Conservation (phyloP, 2,329 filamentous ascomycete genomes). For the Claviceps arundinis region DNA sequence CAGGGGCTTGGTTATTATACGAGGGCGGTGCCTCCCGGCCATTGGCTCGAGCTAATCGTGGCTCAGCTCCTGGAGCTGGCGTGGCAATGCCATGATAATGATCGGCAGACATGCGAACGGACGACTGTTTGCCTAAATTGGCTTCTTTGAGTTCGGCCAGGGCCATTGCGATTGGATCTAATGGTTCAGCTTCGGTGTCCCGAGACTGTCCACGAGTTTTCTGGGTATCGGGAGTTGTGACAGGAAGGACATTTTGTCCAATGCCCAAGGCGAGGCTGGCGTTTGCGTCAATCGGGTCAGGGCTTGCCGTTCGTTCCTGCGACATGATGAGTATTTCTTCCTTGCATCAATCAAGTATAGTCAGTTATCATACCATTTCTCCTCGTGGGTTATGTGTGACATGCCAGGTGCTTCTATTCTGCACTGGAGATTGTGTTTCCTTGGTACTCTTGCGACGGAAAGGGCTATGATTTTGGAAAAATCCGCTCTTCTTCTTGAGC, state of each 20-base stretch:
- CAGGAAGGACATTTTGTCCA: constrained; percentile 90
- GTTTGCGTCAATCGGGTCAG: constrained; percentile 79
- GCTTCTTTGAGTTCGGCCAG: constrained; percentile 86
- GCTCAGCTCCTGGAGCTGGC: constrained; percentile 46
- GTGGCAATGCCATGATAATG: constrained; percentile 88
- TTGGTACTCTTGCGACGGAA: constrained; percentile 89
- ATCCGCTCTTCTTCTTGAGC: constrained; percentile 62
- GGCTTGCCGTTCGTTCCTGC: constrained; percentile 44
- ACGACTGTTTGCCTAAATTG: constrained; percentile 60
- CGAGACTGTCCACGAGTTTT: constrained; percentile 16
- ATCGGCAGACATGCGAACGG: constrained; percentile 82
- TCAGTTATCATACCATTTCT: constrained; percentile 3
- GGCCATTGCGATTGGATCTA: constrained; percentile 83
- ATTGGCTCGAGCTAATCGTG: constrained; percentile 29
- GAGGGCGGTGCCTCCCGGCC: constrained; percentile 51
- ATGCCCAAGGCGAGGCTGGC: constrained; percentile 89
- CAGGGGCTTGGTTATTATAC: constrained; percentile 53
- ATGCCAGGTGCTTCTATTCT: constrained; percentile 49
- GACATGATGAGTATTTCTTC: constrained; percentile 5
- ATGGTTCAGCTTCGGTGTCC: constrained; percentile 40
- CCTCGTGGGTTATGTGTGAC: constrained; percentile 16
- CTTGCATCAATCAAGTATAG: background rate
- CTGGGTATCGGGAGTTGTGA: constrained; percentile 62
- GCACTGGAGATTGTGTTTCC: constrained; percentile 34
- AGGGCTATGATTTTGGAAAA: constrained; percentile 86